Evolutionary conservation across 2,329 filamentous ascomycete genomes (phyloP), one percentile per base, ranked within the genome.

Genomic region (Pleomassaria siparia): DNA sequence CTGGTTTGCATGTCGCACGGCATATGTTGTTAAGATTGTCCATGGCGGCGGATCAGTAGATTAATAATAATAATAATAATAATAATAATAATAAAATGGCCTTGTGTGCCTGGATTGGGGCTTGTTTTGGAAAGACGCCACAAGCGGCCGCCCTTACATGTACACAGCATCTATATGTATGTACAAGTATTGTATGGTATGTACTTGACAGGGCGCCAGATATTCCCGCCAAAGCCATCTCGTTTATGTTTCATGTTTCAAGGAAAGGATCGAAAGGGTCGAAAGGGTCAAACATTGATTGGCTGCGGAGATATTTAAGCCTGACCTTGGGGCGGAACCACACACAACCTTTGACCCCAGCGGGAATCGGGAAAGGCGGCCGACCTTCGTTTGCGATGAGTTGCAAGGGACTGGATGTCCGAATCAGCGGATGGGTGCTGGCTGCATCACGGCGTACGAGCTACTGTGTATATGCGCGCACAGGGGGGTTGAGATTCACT

Each of bases 201-300:
- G n/a, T n/a, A n/a, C n/a, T n/a, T n/a, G n/a, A n/a, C n/a, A n/a
- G n/a, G n/a, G n/a, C 51, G 54, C 58, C 59, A 55, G 52, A 46
- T 46, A 44, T 20, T 16, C 15, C 42, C 43, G 40, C 22, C n/a
- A n/a, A 9, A 30, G 43, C 47, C 40, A 48, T 51, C 44, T 44
- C 54, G 58, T 56, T 56, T 55, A 46, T 58, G 64, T 69, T 67
- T 68, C 63, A 66, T 46, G 59, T 66, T 62, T 56, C 49, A 52
- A 43, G 37, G n/a, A 33, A 53, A 47, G 35, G 35, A 24, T 24
- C 35, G 7, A 10, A 22, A 16, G 13, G 51, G 50, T 46, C n/a
- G 40, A 41, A 30, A 28, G 40, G 42, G 25, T 12, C 28, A 22
- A 13, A 9, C 3, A 18, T 25, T 64, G 49, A 69, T 67, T 69